Conservation (phyloP, 257 asterid species). For the Cinchona pubescens region DNA sequence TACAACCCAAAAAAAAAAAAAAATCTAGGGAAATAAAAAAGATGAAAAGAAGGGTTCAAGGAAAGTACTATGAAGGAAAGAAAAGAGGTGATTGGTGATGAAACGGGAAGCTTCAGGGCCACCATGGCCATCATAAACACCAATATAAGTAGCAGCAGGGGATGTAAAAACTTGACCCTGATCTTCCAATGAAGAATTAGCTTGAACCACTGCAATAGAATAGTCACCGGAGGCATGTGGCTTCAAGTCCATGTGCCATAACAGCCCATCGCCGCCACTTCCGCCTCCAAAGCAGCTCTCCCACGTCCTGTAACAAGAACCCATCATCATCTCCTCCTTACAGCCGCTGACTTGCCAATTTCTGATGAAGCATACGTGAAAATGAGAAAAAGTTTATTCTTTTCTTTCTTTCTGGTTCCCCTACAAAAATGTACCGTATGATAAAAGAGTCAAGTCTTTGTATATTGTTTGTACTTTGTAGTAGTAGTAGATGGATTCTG, state of each 20-base stretch:
- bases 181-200: constrained; percentile 42
- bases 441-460: constrained; percentile 7
- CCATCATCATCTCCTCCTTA: constrained; percentile 9
- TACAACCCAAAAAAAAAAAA: not conserved
- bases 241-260: constrained; percentile 43
- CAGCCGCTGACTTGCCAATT: not conserved
- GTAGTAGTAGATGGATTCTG: too few relatives aligned
- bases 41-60: not conserved
- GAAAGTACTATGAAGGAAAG: constrained; percentile 34
- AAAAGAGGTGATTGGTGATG: constrained; percentile 32
- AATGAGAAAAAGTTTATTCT: not conserved
- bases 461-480: not conserved
- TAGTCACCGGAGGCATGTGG: constrained; percentile 41
- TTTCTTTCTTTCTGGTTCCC: not conserved
- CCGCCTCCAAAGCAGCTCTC: constrained; percentile 31
- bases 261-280: constrained; percentile 31
- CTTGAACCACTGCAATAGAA: constrained; percentile 46
- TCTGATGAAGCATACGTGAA: not conserved
- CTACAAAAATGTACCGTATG: not conserved
- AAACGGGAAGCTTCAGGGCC: constrained; percentile 48
- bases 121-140: constrained; percentile 51
- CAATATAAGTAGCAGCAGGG: constrained; percentile 37
- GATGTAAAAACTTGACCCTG: constrained; percentile 43
- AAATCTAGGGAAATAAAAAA: not conserved
- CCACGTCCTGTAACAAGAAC: constrained; percentile 24